A percentile compares a stretch with the other conserved stretches of the same genome.
phyloP scores from a whole-genome alignment of 352 stramenopile species.

The Aphanomyces astaci region DNA sequence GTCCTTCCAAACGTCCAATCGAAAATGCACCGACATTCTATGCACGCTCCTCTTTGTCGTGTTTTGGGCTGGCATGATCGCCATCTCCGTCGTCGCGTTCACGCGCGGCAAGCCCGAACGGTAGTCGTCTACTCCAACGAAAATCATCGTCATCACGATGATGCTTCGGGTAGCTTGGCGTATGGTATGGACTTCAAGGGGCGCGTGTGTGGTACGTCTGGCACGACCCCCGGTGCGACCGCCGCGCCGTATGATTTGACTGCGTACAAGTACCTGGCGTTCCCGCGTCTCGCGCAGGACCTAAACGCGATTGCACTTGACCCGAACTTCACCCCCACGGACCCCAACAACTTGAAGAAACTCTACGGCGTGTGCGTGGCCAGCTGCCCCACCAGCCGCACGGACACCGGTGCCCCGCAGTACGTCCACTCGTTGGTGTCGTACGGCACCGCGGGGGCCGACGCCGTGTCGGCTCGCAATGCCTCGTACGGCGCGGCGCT shows the following conservation, averaged over 20 bases:
- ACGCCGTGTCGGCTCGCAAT: conserved; percentile 35
- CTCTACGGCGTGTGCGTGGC: conserved; percentile 41
- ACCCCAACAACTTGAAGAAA: conserved; percentile 30
- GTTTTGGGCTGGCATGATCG: conserved; percentile 56
- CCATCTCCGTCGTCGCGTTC: conserved; percentile 56
- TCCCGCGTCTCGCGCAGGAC: conserved; percentile 57
- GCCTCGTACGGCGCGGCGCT: conserved; percentile 25
- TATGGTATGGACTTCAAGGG: conserved; percentile 73
- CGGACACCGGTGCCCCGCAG: conserved; percentile 26
- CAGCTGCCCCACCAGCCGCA: conserved; percentile 44
- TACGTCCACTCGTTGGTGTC: conserved; percentile 60
- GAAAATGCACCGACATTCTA: conserved; percentile 67
- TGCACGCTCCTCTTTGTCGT: conserved; percentile 51
- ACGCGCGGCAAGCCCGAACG: conserved; percentile 61
- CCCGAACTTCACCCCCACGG: conserved; percentile 24
- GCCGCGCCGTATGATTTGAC: conserved; percentile 58
- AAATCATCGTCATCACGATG: conserved; percentile 28
- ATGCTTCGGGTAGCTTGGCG: conserved; percentile 34
- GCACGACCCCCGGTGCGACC: conserved; percentile 31
- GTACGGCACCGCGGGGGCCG: conserved; percentile 31
- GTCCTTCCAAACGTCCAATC: conserved; percentile 63
- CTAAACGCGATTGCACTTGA: conserved; percentile 30
- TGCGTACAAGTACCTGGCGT: conserved; percentile 58
- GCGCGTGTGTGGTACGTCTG: conserved; percentile 48
- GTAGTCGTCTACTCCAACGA: conserved; percentile 37